phyloP scores from a whole-genome alignment of 176 grass and related monocot genomes.

The Hordeum marinum region DNA sequence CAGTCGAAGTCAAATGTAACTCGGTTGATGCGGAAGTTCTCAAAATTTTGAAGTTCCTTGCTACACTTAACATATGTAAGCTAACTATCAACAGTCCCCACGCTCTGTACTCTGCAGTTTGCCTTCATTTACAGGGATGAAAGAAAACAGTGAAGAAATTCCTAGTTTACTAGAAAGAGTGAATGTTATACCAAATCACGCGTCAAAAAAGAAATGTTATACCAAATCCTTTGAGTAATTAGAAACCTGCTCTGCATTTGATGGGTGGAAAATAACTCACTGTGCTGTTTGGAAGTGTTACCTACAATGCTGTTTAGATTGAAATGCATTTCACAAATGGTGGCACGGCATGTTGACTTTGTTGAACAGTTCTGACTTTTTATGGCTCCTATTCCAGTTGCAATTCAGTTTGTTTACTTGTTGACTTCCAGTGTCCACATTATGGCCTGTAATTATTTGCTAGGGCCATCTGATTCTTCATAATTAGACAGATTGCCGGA shows the following conservation, averaged over 20 bases:
- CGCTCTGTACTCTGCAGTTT: neutral
- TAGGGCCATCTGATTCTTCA: neutral
- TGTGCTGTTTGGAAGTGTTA: neutral
- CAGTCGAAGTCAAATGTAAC: constrained; percentile 11
- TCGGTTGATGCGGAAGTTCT: neutral
- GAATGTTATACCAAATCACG: neutral
- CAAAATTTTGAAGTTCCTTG: neutral
- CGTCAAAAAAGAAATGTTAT: no score
- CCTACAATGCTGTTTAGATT: neutral
- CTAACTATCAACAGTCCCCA: neutral
- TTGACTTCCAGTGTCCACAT: neutral
- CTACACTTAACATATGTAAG: constrained; percentile 22
- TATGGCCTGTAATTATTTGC: neutral
- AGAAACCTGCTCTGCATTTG: neutral
- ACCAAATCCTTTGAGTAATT: neutral
- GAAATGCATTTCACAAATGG: neutral
- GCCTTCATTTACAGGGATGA: neutral
- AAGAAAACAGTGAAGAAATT: neutral
- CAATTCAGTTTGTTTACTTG: neutral
- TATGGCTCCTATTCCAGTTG: neutral
- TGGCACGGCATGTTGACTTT: neutral
- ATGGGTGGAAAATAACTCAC: neutral
- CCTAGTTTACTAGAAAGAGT: neutral
- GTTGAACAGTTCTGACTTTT: neutral
- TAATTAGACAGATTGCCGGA: neutral